These are phyloP conservation scores for Phytophthora kernoviae DNA, from an alignment of 352 stramenopile species.

Conservation along the genomic window DNA sequence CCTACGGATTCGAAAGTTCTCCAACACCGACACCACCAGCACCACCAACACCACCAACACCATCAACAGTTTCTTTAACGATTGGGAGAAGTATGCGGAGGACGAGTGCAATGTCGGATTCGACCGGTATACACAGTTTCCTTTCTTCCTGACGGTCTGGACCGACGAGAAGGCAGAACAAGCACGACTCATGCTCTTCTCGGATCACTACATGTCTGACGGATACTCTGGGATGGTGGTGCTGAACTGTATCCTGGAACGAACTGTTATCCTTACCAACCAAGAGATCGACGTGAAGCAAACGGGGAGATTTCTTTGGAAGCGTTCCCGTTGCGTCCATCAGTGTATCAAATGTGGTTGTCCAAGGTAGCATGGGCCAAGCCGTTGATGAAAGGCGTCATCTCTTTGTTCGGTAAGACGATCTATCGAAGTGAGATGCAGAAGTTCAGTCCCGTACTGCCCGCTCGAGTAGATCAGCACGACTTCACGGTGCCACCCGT, in stretches of 20 bases:
- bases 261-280: slow-evolving; percentile 14
- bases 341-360: slow-evolving; percentile 38
- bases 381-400: slow-evolving; percentile 18
- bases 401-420: slow-evolving; percentile 12
- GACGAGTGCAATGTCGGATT: slow-evolving; percentile 32
- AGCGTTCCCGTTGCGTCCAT: slow-evolving; percentile 25
- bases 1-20: slow-evolving; percentile 15
- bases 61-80: neutral
- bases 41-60: too few species aligned
- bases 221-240: slow-evolving; percentile 39
- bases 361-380: slow-evolving; percentile 22
- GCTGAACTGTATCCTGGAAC: slow-evolving; percentile 42
- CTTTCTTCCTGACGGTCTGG: slow-evolving; percentile 41
- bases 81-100: slow-evolving; percentile 30
- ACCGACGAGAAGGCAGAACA: slow-evolving; percentile 10
- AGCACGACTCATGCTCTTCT: slow-evolving; percentile 46
- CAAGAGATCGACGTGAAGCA: neutral
- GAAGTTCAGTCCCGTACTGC: slow-evolving; percentile 26
- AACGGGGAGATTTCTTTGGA: neutral
- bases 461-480: slow-evolving; percentile 22
- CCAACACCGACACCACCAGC: neutral
- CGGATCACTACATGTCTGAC: slow-evolving; percentile 54
- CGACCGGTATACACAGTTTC: slow-evolving; percentile 41
- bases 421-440: slow-evolving; percentile 22
- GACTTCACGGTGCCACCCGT: slow-evolving; percentile 29